phyloP scores from a whole-genome alignment of 495 filamentous ascomycete genomes.

The Cercophora sp. region DNA sequence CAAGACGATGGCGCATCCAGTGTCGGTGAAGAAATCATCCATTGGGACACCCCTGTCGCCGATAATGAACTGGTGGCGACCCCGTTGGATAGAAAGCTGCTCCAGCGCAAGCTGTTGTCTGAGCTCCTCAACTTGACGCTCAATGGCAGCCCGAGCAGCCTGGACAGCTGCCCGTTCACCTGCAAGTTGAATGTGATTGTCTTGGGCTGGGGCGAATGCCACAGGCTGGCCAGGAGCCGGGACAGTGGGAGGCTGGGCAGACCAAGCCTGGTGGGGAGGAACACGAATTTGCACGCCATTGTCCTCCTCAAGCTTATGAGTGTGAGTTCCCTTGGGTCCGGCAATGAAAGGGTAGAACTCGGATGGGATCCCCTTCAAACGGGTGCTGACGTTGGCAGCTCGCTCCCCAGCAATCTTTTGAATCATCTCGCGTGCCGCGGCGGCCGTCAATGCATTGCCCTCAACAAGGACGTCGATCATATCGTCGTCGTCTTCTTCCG shows the following conservation, averaged over 20 bases:
- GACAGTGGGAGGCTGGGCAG: constrained; percentile 61
- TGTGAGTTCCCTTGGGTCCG: constrained; percentile 66
- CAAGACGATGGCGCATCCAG: constrained; percentile 82
- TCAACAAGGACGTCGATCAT: constrained; percentile 84
- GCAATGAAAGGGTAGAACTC: constrained; percentile 96
- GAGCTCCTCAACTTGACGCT: constrained; percentile 68
- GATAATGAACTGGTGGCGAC: constrained; percentile 86
- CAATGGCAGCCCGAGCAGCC: constrained; percentile 72
- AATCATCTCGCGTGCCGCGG: constrained; percentile 76
- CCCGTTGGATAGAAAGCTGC: constrained; percentile 68
- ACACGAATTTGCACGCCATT: constrained; percentile 69
- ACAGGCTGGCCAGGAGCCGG: constrained; percentile 59
- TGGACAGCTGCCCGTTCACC: constrained; percentile 84
- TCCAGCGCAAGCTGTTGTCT: constrained; percentile 64
- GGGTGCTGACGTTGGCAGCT: constrained; percentile 71
- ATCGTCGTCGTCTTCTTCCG: constrained; percentile 63
- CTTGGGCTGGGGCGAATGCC: constrained; percentile 61
- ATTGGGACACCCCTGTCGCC: constrained; percentile 71
- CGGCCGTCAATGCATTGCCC: constrained; percentile 80
- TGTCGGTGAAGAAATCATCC: constrained; percentile 82
- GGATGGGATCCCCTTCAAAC: constrained; percentile 75
- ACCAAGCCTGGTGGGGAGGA: constrained; percentile 74
- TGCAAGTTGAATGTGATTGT: constrained; percentile 73
- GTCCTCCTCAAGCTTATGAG: constrained; percentile 61
- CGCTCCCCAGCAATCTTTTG: constrained; percentile 80